Evolutionary conservation across 176 grass and related monocot genomes (phyloP).

Genomic region (Musa beccarii): DNA sequence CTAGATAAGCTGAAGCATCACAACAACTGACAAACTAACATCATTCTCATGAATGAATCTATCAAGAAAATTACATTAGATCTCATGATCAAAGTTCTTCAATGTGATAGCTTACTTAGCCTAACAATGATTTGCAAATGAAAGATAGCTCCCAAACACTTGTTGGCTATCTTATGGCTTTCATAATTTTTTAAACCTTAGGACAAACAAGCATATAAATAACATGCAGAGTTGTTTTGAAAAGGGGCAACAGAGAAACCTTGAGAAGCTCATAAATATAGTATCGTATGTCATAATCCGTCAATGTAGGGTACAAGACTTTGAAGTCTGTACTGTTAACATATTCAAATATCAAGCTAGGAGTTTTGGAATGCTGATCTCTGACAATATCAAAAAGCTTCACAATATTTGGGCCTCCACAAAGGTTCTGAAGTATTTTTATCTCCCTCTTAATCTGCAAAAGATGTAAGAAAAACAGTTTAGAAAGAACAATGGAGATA

Average conservation of each 20-base stretch:
- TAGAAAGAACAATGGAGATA: neutral
- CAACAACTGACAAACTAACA: too few species aligned
- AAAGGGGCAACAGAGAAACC: neutral
- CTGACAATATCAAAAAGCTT: conserved; percentile 9
- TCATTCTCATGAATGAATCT: too few species aligned
- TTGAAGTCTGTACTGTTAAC: conserved; percentile 11
- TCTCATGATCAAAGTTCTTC: too few species aligned
- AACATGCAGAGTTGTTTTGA: too few species aligned
- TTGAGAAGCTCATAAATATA: conserved; percentile 9
- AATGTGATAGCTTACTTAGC: too few species aligned
- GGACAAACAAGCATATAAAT: too few species aligned
- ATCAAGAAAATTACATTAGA: too few species aligned
- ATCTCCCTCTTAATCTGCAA: conserved; percentile 10
- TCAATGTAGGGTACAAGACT: conserved; percentile 1
- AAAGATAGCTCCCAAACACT: too few species aligned
- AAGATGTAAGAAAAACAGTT: neutral
- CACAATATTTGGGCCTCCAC: conserved; percentile 4
- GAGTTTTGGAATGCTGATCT: conserved; percentile 9
- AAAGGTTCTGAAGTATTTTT: conserved; percentile 9
- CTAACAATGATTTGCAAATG: too few species aligned
- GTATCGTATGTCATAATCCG: conserved; percentile 8
- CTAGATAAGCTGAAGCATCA: too few species aligned
- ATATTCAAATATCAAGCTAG: conserved; percentile 5
- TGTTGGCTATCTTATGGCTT: too few species aligned
- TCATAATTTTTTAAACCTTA: too few species aligned